Base-by-base conservation (phyloP, 2,329 filamentous ascomycete species). In the Penicillium sp. region DNA sequence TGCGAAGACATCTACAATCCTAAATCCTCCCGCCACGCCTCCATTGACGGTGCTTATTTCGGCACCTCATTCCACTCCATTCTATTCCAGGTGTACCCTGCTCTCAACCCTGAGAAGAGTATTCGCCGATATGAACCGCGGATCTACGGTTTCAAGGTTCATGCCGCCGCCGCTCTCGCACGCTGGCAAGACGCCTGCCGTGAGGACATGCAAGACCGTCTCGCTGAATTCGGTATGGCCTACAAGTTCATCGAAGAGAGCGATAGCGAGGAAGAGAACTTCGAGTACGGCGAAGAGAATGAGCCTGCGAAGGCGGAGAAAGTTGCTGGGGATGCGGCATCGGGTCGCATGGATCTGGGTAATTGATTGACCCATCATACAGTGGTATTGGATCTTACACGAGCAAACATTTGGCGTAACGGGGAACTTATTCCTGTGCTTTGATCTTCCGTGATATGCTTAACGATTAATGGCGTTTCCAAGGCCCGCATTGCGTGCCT, bases 1-100 rank as follows among this genome's bases (percentile, higher is more conserved):
- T 99, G 95, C 82, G 95, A 99, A 82, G 95, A 99, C 76, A 89
- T 96, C 60, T 99, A 99, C 84, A 98, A 98, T 79, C 95, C 95
- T 46, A 99, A 99, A 77, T 98, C 95, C 3, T 94, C 92, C 19
- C 91, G 95, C 31, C 95, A 99, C 78, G 92, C 93, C 52, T 86
- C 90, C 59, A 97, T 99, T 71, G 95, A 99, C 75, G 95, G 95
- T 63, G 95, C 95, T 65, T 99, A 98, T 83, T 99, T 99, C 69
- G 95, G 95, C 68, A 93, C 94, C 50, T 96, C 91, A 2, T 99
- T 99, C 83, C 94, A 97, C 83, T 97, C 97, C 79, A 97, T 99
- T 78, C 87, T 99, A 62, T 98, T 99, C 82, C 95, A 99, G 77
- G 95, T 99, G 56, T 98, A 98, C 75, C 94, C 95, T 6, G 87